These are phyloP conservation scores for Escovopsis sp. DNA, from an alignment of 2,329 filamentous ascomycete species.

Conservation along the genomic window DNA sequence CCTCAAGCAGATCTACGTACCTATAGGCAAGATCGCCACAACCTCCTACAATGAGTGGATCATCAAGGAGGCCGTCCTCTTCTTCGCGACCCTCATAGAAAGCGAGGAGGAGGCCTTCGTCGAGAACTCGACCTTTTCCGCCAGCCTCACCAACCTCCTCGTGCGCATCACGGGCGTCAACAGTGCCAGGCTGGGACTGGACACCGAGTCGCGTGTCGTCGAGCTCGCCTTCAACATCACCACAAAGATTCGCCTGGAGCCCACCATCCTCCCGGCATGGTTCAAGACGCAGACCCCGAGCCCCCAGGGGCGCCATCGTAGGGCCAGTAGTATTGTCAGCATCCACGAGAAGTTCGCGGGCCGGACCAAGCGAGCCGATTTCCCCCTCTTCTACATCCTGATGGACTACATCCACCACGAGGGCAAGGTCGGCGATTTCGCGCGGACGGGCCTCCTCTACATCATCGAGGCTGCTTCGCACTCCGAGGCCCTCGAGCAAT, in stretches of 20 bases:
- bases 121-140: constrained; percentile 71
- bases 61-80: constrained; percentile 66
- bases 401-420: constrained; percentile 96
- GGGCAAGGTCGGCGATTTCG: constrained; percentile 89
- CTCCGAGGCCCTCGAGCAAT: constrained; percentile 72
- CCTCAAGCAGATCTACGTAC: constrained; percentile 74
- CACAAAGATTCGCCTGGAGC: constrained; percentile 85
- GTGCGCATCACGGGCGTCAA: constrained; percentile 62
- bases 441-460: constrained; percentile 82
- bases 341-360: constrained; percentile 72
- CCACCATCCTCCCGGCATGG: constrained; percentile 78
- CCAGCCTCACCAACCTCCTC: constrained; percentile 74
- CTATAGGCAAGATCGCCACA: constrained; percentile 76
- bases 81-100: constrained; percentile 87
- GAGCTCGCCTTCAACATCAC: constrained; percentile 92
- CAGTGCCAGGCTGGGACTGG: constrained; percentile 55
- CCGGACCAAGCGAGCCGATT: constrained; percentile 77
- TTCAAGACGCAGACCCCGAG: constrained; percentile 47
- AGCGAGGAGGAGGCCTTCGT: constrained; percentile 93
- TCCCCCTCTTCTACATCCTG: constrained; percentile 86
- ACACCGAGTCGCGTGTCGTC: constrained; percentile 78
- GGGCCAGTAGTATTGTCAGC: constrained; percentile 20
- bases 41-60: constrained; percentile 74
- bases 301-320: constrained; percentile 20
- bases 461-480: constrained; percentile 86